Percentiles rank a stretch among this genome's conserved stretches.
phyloP scores from a whole-genome alignment of 2,329 filamentous ascomycete species.

The Madurella fahalii region DNA sequence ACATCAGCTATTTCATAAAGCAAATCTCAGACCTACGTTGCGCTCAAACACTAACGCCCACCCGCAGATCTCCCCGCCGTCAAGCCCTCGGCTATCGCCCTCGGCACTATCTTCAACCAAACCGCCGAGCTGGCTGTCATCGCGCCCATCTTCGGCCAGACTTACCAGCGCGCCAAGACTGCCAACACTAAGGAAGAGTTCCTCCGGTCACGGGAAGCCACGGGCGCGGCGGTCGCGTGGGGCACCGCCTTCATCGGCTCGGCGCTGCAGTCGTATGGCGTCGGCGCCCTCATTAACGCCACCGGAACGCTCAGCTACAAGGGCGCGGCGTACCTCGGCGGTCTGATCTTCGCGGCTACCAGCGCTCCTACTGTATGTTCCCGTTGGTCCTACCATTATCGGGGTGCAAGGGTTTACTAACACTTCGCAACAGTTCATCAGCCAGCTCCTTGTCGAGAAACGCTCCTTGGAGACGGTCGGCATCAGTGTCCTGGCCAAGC shows the following conservation, averaged over 20 bases:
- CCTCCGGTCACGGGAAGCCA: slow-evolving; percentile 86
- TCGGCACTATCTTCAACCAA: slow-evolving; percentile 96
- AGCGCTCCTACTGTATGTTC: slow-evolving; percentile 76
- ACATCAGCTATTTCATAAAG: background rate
- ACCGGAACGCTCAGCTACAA: slow-evolving; percentile 95
- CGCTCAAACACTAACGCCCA: slow-evolving; percentile 5
- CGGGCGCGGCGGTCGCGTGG: slow-evolving; percentile 81
- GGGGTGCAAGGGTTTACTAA: background rate
- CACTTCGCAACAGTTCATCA: slow-evolving; percentile 62
- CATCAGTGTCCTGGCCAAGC: slow-evolving; percentile 75
- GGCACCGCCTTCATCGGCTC: slow-evolving; percentile 87
- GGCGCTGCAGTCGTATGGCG: slow-evolving; percentile 82
- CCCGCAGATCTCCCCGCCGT: slow-evolving; percentile 62
- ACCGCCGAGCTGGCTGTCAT: slow-evolving; percentile 83
- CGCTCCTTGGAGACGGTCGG: slow-evolving; percentile 86
- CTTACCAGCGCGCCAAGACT: slow-evolving; percentile 86
- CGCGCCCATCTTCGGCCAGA: slow-evolving; percentile 85
- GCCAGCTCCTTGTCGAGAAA: slow-evolving; percentile 86
- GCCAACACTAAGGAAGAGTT: slow-evolving; percentile 97
- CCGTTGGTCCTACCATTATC: background rate
- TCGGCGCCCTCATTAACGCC: slow-evolving; percentile 87
- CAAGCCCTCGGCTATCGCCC: slow-evolving; percentile 95
- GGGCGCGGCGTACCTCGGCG: slow-evolving; percentile 90
- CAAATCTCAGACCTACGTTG: background rate
- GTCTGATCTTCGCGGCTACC: slow-evolving; percentile 85